Percentiles rank a stretch among this genome's conserved stretches.
Evolutionary conservation across 2,329 filamentous ascomycete genomes (phyloP).

Genomic region (Nemania sp.): DNA sequence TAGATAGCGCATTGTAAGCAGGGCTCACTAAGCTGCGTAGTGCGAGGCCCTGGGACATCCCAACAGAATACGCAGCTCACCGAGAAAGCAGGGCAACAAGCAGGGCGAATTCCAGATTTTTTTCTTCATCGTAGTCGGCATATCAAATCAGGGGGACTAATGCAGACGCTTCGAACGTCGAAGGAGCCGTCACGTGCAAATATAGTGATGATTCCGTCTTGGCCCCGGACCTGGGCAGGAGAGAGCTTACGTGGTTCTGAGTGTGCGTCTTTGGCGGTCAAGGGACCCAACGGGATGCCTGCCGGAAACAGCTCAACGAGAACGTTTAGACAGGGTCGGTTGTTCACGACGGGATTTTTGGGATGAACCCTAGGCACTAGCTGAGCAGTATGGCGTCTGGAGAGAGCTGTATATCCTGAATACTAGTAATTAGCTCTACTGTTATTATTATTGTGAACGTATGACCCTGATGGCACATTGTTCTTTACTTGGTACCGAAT

Average conservation of each 20-base stretch:
- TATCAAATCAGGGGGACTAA: neutral
- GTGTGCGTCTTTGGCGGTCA: slow-evolving; percentile 4
- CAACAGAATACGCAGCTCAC: neutral
- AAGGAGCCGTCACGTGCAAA: neutral
- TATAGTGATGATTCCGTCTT: neutral
- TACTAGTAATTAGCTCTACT: neutral
- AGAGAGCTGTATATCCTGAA: neutral
- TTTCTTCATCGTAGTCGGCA: neutral
- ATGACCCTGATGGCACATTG: neutral
- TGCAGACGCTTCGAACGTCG: neutral
- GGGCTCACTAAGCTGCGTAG: slow-evolving; percentile 17
- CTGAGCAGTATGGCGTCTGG: too few species aligned
- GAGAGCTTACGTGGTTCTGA: slow-evolving; percentile 24
- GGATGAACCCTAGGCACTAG: too few species aligned
- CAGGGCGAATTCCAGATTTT: slow-evolving; percentile 2
- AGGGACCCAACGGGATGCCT: slow-evolving; percentile 1
- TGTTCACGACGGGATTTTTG: too few species aligned
- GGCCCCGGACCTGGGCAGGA: neutral
- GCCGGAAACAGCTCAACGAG: neutral
- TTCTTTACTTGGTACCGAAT: neutral
- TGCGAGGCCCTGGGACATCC: neutral
- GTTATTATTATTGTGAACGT: slow-evolving; percentile 1
- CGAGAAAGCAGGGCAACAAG: neutral
- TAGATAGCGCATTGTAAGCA: slow-evolving; percentile 12
- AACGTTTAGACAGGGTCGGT: neutral